Percentiles rank a stretch among this genome's conserved stretches.
These are phyloP conservation scores for Camellia granthamiana DNA, from an alignment of 148 eudicot species.

Conservation along the genomic window DNA sequence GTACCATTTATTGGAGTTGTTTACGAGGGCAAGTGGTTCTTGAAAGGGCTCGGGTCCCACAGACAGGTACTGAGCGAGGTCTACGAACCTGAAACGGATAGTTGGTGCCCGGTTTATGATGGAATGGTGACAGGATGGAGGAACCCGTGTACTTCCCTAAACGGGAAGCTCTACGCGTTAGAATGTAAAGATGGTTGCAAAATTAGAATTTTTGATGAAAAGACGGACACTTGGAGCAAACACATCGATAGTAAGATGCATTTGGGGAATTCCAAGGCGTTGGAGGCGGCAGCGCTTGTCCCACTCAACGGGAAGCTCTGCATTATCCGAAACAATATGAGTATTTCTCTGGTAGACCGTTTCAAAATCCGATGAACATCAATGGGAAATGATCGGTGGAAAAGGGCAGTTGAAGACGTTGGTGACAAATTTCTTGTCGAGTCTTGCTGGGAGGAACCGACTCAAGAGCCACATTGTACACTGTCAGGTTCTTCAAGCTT, in stretches of 20 bases:
- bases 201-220: constrained; percentile 68
- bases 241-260: constrained; percentile 73
- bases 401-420: constrained; percentile 70
- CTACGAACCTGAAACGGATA: constrained; percentile 67
- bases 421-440: constrained; percentile 69
- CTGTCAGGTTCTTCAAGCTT: constrained; percentile 87
- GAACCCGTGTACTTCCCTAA: constrained; percentile 64
- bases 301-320: constrained; percentile 68
- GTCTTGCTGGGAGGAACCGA: constrained; percentile 63
- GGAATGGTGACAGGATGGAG: constrained; percentile 94
- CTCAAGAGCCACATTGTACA: constrained; percentile 73
- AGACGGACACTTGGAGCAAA: constrained; percentile 68
- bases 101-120: constrained; percentile 64
- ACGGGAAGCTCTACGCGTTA: constrained; percentile 71
- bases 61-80: constrained; percentile 80
- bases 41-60: constrained; percentile 84
- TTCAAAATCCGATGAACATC: constrained; percentile 50
- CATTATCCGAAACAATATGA: constrained; percentile 79
- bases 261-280: constrained; percentile 71
- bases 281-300: constrained; percentile 85
- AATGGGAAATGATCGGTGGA: constrained; percentile 77
- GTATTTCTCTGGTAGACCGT: constrained; percentile 75
- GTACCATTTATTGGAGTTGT: constrained; percentile 88
- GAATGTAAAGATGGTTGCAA: constrained; percentile 94
- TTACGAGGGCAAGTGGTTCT: constrained; percentile 83